These are phyloP conservation scores for Coemansia sp. DNA, from an alignment of 192 early-diverging fungal genomes.

Conservation along the genomic window DNA sequence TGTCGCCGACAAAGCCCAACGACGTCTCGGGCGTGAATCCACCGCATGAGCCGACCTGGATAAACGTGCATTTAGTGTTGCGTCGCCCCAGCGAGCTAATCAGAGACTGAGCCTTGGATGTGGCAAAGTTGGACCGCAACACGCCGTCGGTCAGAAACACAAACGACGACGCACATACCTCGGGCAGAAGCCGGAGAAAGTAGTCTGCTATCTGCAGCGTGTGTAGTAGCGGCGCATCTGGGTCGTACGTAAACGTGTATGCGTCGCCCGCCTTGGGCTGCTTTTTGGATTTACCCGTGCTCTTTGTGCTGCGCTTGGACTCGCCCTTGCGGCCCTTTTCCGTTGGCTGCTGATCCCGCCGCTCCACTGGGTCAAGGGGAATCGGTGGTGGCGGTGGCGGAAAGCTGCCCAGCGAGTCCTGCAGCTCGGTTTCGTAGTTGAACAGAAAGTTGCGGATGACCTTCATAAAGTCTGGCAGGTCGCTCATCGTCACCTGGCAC, in stretches of 20 bases:
- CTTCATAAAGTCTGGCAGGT: conserved; percentile 46
- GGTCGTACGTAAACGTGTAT: conserved; percentile 41
- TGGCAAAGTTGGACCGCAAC: conserved; percentile 67
- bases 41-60: conserved; percentile 69
- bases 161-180: conserved; percentile 55
- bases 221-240: conserved; percentile 50
- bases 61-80: conserved; percentile 64
- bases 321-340: conserved; percentile 6
- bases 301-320: conserved; percentile 5
- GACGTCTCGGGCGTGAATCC: conserved; percentile 68
- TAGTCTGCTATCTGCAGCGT: conserved; percentile 55
- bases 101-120: conserved; percentile 57
- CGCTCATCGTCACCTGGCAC: conserved; percentile 36
- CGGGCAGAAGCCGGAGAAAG: conserved; percentile 51
- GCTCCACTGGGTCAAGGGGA: conserved; percentile 11
- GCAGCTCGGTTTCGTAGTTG: conserved; percentile 52
- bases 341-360: not conserved
- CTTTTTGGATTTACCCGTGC: conserved; percentile 14
- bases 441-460: conserved; percentile 51
- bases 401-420: conserved; percentile 47
- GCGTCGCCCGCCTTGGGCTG: conserved; percentile 34
- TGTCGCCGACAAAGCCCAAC: conserved; percentile 77
- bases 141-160: conserved; percentile 74
- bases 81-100: conserved; percentile 55
- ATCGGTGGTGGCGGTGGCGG: conserved; percentile 49